Percentiles rank a stretch among this genome's conserved stretches.
Conservation (phyloP, 768 basidiomycete species). For the Termitomyces sp. region DNA sequence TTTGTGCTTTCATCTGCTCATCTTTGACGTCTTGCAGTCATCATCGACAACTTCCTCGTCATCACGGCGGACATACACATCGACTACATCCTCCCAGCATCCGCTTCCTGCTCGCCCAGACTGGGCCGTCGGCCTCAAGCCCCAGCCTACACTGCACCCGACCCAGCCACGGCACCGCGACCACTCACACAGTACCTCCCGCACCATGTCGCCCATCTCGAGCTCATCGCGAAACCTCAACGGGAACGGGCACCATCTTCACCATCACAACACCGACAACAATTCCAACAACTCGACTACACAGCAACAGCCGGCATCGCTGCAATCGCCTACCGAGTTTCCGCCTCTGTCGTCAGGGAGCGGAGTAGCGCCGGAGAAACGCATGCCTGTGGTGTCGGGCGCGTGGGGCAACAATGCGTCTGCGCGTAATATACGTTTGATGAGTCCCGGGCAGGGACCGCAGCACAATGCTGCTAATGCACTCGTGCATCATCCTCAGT, state of each 20-base stretch:
- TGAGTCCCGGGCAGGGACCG: slow-evolving; percentile 26
- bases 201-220: slow-evolving; percentile 41
- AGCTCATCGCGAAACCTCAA: slow-evolving; percentile 33
- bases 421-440: slow-evolving; percentile 50
- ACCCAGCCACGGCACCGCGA: slow-evolving; percentile 54
- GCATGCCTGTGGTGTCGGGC: slow-evolving; percentile 53
- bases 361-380: slow-evolving; percentile 46
- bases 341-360: slow-evolving; percentile 56
- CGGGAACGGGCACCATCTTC: slow-evolving; percentile 19
- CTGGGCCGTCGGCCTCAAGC: slow-evolving; percentile 85
- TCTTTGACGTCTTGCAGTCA: slow-evolving; percentile 40
- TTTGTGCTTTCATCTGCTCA: slow-evolving; percentile 1
- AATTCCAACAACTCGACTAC: slow-evolving; percentile 24
- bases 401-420: slow-evolving; percentile 70
- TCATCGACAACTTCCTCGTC: slow-evolving; percentile 80
- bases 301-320: slow-evolving; percentile 41
- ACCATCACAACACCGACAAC: slow-evolving; percentile 10
- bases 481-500: slow-evolving; percentile 35
- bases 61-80: slow-evolving; percentile 74
- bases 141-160: slow-evolving; percentile 65
- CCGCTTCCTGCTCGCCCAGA: slow-evolving; percentile 83
- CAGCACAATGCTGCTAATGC: slow-evolving; percentile 22
- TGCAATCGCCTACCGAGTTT: slow-evolving; percentile 57
- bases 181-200: slow-evolving; percentile 36
- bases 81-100: slow-evolving; percentile 68